Evolutionary conservation across 1,284 basidiomycete species (phyloP).

Genomic region (Cutaneotrichosporon dermatis): DNA sequence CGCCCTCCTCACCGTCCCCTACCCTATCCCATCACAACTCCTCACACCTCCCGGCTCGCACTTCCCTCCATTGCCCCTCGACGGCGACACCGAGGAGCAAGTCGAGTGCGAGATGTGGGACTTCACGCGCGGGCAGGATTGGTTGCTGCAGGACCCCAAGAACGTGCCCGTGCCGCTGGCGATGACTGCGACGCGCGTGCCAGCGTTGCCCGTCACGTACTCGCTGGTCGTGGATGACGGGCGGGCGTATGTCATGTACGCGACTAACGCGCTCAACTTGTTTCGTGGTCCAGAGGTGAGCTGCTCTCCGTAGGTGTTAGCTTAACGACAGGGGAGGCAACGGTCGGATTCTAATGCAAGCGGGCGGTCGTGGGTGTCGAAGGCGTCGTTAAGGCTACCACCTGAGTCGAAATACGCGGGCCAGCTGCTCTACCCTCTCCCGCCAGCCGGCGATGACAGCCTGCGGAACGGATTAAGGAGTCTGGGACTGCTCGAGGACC

Average conservation of each 20-base stretch:
- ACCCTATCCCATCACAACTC: slow-evolving; percentile 33
- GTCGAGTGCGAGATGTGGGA: slow-evolving; percentile 45
- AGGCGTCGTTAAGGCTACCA: background rate
- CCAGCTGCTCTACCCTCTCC: slow-evolving; percentile 8
- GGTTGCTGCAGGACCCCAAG: slow-evolving; percentile 21
- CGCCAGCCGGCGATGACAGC: slow-evolving; percentile 1
- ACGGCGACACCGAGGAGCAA: slow-evolving; percentile 40
- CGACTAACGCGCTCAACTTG: slow-evolving; percentile 20
- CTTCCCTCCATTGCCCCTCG: slow-evolving; percentile 42
- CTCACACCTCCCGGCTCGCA: slow-evolving; percentile 30
- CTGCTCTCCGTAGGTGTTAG: too few relatives aligned
- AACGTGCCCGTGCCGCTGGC: slow-evolving; percentile 18
- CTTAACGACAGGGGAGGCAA: background rate
- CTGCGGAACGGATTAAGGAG: slow-evolving; percentile 6
- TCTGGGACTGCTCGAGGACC: slow-evolving; percentile 1
- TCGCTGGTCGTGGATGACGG: slow-evolving; percentile 47
- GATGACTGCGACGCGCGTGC: slow-evolving; percentile 26
- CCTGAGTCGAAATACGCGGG: background rate
- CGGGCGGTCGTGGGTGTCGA: background rate
- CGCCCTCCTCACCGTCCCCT: slow-evolving; percentile 35
- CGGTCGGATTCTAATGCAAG: background rate
- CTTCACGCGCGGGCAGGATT: slow-evolving; percentile 26
- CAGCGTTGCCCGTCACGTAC: slow-evolving; percentile 35
- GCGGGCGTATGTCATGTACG: slow-evolving; percentile 45
- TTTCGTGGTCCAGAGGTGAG: background rate